These are phyloP conservation scores for Botrytis aclada DNA, from an alignment of 2,329 filamentous ascomycete genomes.

Conservation along the genomic window DNA sequence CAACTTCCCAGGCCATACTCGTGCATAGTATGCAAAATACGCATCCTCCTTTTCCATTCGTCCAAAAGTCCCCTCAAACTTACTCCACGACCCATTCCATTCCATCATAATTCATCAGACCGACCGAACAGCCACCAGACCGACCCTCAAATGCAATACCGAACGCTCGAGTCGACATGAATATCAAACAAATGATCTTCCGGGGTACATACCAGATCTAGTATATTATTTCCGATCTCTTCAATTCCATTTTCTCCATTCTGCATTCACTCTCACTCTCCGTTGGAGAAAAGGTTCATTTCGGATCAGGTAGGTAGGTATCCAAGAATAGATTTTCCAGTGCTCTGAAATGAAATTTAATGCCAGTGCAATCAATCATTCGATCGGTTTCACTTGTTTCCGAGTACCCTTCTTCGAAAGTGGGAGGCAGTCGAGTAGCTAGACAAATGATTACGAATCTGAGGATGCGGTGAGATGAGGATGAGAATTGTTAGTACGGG, in stretches of 20 bases:
- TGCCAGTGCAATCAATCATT: background rate
- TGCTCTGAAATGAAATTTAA: background rate
- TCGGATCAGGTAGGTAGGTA: background rate
- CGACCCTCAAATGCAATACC: background rate
- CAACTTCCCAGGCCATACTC: background rate
- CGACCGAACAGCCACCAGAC: background rate
- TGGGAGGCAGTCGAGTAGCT: background rate
- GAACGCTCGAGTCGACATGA: background rate
- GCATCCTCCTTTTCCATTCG: background rate
- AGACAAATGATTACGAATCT: background rate
- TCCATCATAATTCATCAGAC: background rate
- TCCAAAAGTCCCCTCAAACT: background rate
- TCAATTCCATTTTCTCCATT: background rate
- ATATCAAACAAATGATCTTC: conserved; percentile 2
- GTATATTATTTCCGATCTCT: background rate
- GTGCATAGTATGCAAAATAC: background rate
- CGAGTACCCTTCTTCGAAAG: background rate
- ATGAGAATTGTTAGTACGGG: background rate
- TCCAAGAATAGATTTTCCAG: background rate
- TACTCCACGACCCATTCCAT: background rate
- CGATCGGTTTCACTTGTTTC: background rate
- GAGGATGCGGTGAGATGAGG: background rate
- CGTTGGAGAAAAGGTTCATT: background rate
- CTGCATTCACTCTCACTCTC: background rate
- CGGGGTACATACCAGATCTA: background rate